Base-by-base conservation (phyloP, 805 yeast genomes). In the Brettanomyces bruxellensis region DNA sequence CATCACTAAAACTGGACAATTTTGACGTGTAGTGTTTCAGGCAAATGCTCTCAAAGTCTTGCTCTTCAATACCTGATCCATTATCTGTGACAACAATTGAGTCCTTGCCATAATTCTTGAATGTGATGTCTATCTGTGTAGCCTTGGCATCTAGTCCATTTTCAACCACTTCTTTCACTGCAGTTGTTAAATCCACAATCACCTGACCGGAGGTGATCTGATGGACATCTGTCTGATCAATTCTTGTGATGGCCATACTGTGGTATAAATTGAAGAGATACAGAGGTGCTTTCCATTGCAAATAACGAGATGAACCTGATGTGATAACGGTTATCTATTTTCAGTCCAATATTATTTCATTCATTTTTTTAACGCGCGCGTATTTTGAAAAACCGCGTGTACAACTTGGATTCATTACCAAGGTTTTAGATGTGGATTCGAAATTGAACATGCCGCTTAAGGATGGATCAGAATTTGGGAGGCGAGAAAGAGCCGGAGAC, bases 141-240 rank as follows among this genome's bases (percentile, higher is more conserved):
- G 93, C 75, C 23, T 72, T 62, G 0, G 97, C 93, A 65, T 93
- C 99, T 5, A 91, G 66, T 30, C 93, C 69, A 60, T 91, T 91
- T 56, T 91, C 99, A 3, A 93, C 71, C 1, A 90, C 66, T 60
- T 91, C 99, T 59, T 91, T 91, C 30, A 84, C 80, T 0, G 86
- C 84, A 0, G 91, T 79, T 0, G 78, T 70, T 39, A 93, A 64
- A 55, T 86, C 95, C 4, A 81, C 76, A 11, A 93, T 85, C 12
- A 93, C 98, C 61, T 93, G 99, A 0, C 96, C 96, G 0, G 97
- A 87, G 0, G 96, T 88, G 47, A 91, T 78, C 49, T 74, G 70
- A 52, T 85, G 86, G 5, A 89, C 72, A 53, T 90, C 95, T 8
- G 55, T 54, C 1, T 52, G 51, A 34, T 68, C 69, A 25, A 81